phyloP scores from a whole-genome alignment of 768 basidiomycete species.

The Imleria badia region DNA sequence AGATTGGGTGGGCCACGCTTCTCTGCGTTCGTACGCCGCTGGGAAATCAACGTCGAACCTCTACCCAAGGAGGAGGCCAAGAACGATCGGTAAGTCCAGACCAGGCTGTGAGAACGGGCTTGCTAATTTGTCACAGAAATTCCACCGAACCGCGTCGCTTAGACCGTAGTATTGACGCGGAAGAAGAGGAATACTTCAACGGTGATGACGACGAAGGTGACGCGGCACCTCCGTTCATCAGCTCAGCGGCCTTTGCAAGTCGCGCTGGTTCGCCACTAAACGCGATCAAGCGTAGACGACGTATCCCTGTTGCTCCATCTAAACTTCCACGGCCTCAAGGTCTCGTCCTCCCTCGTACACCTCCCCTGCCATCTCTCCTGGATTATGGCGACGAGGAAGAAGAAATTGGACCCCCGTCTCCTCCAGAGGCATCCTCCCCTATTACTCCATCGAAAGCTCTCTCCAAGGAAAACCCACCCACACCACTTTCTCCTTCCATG shows the following conservation, averaged over 20 bases:
- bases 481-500: constrained; percentile 34
- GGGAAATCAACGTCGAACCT: constrained; percentile 92
- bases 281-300: constrained; percentile 59
- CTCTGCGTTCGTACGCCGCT: constrained; percentile 68
- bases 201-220: constrained; percentile 77
- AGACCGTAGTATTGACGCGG: constrained; percentile 58
- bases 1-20: constrained; percentile 68
- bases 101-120: constrained; percentile 8
- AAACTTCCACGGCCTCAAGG: constrained; percentile 48
- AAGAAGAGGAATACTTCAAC: constrained; percentile 96
- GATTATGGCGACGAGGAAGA: constrained; percentile 78
- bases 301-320: constrained; percentile 43
- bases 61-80: constrained; percentile 53
- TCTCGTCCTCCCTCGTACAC: constrained; percentile 44
- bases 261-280: constrained; percentile 34
- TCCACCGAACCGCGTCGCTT: constrained; percentile 39
- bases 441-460: constrained; percentile 11
- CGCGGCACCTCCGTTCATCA: constrained; percentile 35
- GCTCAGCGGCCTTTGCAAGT: constrained; percentile 25
- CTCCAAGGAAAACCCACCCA: constrained; percentile 16
- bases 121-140: constrained; percentile 34
- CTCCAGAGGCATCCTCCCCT: constrained; percentile 14
- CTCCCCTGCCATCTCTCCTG: constrained; percentile 59
- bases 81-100: constrained; percentile 46
- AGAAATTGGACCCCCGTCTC: constrained; percentile 23